These are phyloP conservation scores for Suillus weaverae DNA, from an alignment of 768 basidiomycete genomes.

Conservation along the genomic window DNA sequence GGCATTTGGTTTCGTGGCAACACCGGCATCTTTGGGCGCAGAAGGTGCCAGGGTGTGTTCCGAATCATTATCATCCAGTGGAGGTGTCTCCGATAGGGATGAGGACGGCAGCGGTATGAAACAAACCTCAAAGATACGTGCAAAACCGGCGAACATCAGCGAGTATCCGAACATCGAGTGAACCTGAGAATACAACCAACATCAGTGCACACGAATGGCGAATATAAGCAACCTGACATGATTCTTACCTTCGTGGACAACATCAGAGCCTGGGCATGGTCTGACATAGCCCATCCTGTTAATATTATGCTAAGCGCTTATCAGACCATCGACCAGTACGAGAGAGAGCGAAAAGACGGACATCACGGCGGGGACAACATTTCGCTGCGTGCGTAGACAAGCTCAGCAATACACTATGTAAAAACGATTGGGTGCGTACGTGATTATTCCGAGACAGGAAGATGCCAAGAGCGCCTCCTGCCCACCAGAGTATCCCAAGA, in stretches of 20 bases:
- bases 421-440: constrained; percentile 36
- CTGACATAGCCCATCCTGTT: constrained; percentile 94
- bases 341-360: constrained; percentile 34
- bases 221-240: background rate
- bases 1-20: constrained; percentile 33
- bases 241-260: constrained; percentile 71
- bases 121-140: constrained; percentile 82
- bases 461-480: constrained; percentile 87
- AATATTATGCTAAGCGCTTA: constrained; percentile 63
- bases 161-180: constrained; percentile 85
- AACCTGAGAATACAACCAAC: constrained; percentile 45
- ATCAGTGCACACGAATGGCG: constrained; percentile 1
- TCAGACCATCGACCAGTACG: background rate
- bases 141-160: constrained; percentile 78
- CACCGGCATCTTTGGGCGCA: constrained; percentile 17
- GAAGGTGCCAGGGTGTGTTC: constrained; percentile 64
- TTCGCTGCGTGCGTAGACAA: constrained; percentile 46
- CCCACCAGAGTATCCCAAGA: constrained; percentile 68
- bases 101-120: constrained; percentile 54
- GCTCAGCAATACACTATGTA: constrained; percentile 6
- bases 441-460: constrained; percentile 78
- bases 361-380: constrained; percentile 82
- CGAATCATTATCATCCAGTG: constrained; percentile 53
- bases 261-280: constrained; percentile 83
- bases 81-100: constrained; percentile 23